A percentile compares a stretch with the other conserved stretches of the same genome.
Conservation (phyloP, 2,329 filamentous ascomycete species). For the Calycina marina region DNA sequence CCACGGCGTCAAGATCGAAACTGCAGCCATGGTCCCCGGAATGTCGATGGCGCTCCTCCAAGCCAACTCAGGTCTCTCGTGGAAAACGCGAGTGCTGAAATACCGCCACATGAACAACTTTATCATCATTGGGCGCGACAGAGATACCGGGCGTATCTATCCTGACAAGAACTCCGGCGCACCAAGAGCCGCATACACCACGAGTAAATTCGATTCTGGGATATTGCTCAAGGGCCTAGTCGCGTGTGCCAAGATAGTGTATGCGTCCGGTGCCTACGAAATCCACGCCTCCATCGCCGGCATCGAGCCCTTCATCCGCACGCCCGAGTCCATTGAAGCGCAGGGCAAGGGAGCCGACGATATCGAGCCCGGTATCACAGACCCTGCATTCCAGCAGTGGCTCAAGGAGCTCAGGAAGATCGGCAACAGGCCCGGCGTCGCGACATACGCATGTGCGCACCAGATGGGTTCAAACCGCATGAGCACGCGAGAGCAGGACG, state of each 20-base stretch:
- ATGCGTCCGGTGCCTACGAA: slow-evolving; percentile 65
- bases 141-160: slow-evolving; percentile 60
- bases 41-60: slow-evolving; percentile 45
- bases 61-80: slow-evolving; percentile 55
- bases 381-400: slow-evolving; percentile 48
- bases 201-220: slow-evolving; percentile 55
- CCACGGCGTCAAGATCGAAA: slow-evolving; percentile 73
- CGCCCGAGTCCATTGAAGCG: neutral
- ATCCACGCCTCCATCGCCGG: slow-evolving; percentile 53
- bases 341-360: slow-evolving; percentile 2
- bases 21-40: slow-evolving; percentile 57
- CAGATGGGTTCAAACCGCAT: slow-evolving; percentile 72
- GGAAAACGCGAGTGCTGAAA: slow-evolving; percentile 55
- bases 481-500: slow-evolving; percentile 33
- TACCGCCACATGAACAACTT: slow-evolving; percentile 56
- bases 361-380: slow-evolving; percentile 32
- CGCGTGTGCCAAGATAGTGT: slow-evolving; percentile 61
- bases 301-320: slow-evolving; percentile 41
- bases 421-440: slow-evolving; percentile 34
- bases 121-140: slow-evolving; percentile 62
- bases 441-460: slow-evolving; percentile 54
- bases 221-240: slow-evolving; percentile 59
- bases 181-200: slow-evolving; percentile 53
- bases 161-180: slow-evolving; percentile 53
- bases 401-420: slow-evolving; percentile 33